Base-by-base conservation (phyloP, 2,329 filamentous ascomycete genomes). In the Alternaria sp. region DNA sequence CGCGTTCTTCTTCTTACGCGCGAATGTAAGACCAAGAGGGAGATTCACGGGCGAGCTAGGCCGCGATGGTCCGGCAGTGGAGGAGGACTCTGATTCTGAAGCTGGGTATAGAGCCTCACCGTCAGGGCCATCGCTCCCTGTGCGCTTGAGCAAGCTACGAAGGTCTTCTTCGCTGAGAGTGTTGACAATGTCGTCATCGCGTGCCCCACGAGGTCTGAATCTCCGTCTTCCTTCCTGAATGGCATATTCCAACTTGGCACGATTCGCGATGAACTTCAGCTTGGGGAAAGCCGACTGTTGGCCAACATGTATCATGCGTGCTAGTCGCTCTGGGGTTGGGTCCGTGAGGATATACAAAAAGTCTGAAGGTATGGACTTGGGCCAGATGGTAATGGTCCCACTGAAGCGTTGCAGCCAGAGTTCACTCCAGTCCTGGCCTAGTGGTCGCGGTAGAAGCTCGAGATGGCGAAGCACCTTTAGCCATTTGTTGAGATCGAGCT, bases 401-500 rank as follows among this genome's bases (percentile, higher is more conserved):
- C 91, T 91, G 79, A 99, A 99, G 62, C 93, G 89, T 79, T 99
- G 96, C 51, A 99, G 86, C 92, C 95, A 99, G 21, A 99, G 89
- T 80, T 97, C 92, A 62, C 91, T 94, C 96, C 96, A 99, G 78
- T 99, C 96, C 79, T 98, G 95, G 3, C 94, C 95, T 21, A 98
- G 81, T 0, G 93, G 93, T 0, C 96, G 89, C 0, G 96, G 96
- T 0, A 99, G 87, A 5, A 99, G 85, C 80, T 99, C 96, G 0
- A 98, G 87, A 76, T 97, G 93, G 2, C 94, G 90, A 45, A 98
- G 87, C 19, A 99, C 95, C 77, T 96, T 96, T 43, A 99, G 89
- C 93, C 96, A 99, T 83, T 99, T 99, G 73, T 92, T 96, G 71
- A 99, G 86, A 79, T 99, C 96, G 23, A 99, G 88, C 80, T 98